Percentiles rank a stretch among this genome's conserved stretches.
Conservation (phyloP, 768 basidiomycete species). For the Serpula lacrymans region DNA sequence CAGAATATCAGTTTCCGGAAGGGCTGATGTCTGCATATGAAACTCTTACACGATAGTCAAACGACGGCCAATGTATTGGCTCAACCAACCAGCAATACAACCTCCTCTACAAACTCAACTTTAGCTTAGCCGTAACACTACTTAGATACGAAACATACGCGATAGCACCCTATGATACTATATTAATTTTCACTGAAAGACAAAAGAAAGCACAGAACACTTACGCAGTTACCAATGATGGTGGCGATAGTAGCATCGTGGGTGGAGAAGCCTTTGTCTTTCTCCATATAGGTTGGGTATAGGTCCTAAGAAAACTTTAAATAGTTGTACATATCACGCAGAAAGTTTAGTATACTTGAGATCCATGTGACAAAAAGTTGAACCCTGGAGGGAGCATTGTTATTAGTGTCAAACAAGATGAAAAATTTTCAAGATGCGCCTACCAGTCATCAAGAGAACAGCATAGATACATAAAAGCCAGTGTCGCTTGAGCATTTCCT, state of each 20-base stretch:
- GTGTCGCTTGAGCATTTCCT: slow-evolving; percentile 74
- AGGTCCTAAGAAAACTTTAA: slow-evolving; percentile 44
- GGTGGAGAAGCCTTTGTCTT: slow-evolving; percentile 55
- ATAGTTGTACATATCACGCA: not conserved
- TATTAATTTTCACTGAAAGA: not conserved
- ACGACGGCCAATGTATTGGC: slow-evolving; percentile 80
- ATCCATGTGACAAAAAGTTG: slow-evolving; percentile 77
- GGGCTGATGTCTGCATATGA: not conserved
- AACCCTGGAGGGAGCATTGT: slow-evolving; percentile 41
- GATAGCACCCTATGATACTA: slow-evolving; percentile 37
- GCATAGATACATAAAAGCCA: slow-evolving; percentile 86
- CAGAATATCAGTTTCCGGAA: not conserved
- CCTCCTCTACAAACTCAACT: slow-evolving; percentile 48
- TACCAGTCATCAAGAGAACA: slow-evolving; percentile 71
- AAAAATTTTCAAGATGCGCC: no score
- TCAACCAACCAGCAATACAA: slow-evolving; percentile 63
- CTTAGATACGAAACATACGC: slow-evolving; percentile 26
- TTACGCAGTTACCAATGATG: slow-evolving; percentile 73
- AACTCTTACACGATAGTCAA: slow-evolving; percentile 59
- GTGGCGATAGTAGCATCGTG: slow-evolving; percentile 69
- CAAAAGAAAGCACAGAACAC: slow-evolving; percentile 14
- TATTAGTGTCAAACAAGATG: not conserved
- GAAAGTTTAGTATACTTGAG: slow-evolving; percentile 38
- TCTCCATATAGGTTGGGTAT: slow-evolving; percentile 75
- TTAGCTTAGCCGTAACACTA: slow-evolving; percentile 2